Evolutionary conservation across 352 stramenopile genomes (phyloP).

Genomic region (Pythium monospermum): DNA sequence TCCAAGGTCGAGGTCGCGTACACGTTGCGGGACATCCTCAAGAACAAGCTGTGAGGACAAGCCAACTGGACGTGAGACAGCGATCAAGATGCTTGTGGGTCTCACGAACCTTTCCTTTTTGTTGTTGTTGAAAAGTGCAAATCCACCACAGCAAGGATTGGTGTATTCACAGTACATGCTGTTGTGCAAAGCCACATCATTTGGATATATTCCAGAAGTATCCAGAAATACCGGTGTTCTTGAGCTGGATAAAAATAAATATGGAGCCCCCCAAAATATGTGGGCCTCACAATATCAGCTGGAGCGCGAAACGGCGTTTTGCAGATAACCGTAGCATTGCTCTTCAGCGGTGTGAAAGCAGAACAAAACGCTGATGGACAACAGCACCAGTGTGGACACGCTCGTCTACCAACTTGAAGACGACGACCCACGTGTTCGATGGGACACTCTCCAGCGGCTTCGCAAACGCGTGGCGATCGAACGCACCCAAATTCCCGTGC

Average conservation of each 20-base stretch:
- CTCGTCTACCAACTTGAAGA: conserved; percentile 80
- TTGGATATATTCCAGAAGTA: too few relatives aligned
- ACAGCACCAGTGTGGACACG: conserved; percentile 44
- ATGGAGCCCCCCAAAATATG: neutral
- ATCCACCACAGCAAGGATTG: too few relatives aligned
- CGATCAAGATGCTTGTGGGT: too few relatives aligned
- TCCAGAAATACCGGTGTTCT: too few relatives aligned
- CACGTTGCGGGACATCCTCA: neutral
- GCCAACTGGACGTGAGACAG: neutral
- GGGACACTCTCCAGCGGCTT: conserved; percentile 53
- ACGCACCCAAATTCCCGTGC: conserved; percentile 56
- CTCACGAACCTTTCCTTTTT: too few relatives aligned
- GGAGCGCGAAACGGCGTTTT: neutral
- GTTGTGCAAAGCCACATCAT: neutral
- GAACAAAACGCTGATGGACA: conserved; percentile 27
- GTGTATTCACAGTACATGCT: too few relatives aligned
- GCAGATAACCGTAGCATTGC: neutral
- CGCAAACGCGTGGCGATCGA: conserved; percentile 63
- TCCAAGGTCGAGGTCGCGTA: neutral
- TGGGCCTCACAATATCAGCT: neutral
- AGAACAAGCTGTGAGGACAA: neutral
- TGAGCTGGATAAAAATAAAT: neutral
- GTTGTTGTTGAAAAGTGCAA: too few relatives aligned
- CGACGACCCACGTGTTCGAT: conserved; percentile 47
- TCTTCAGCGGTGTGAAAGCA: neutral